A percentile compares a stretch with the other conserved stretches of the same genome.
Conservation (phyloP, 495 filamentous ascomycete species). For the Penicillium parvum region DNA sequence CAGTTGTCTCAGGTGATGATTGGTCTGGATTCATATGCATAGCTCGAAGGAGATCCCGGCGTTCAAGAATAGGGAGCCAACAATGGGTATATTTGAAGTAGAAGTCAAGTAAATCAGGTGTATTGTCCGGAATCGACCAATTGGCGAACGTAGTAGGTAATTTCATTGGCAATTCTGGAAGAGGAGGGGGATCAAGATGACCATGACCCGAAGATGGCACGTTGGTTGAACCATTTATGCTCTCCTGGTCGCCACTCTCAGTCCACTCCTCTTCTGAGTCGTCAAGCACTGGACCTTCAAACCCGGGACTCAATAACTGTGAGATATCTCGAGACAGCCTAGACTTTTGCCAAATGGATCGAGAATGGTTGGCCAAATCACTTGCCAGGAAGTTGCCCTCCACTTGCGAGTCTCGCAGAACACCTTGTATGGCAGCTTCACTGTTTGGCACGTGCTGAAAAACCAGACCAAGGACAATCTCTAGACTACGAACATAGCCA, state of each 20-base stretch:
- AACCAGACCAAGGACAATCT: constrained; percentile 44
- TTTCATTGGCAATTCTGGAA: not conserved
- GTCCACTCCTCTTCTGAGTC: constrained; percentile 12
- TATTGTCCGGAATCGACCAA: constrained; percentile 12
- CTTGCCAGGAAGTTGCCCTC: constrained; percentile 36
- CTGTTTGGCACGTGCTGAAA: constrained; percentile 26
- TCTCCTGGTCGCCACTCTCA: constrained; percentile 6
- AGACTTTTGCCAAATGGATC: constrained; percentile 19
- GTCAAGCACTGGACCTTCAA: constrained; percentile 8
- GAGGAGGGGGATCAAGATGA: not conserved
- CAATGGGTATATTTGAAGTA: constrained; percentile 62
- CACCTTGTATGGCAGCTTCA: constrained; percentile 25
- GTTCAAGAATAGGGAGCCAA: constrained; percentile 64
- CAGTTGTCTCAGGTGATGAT: constrained; percentile 15
- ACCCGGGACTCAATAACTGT: constrained; percentile 9
- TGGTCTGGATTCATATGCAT: constrained; percentile 11
- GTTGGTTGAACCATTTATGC: constrained; percentile 1
- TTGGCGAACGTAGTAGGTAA: not conserved
- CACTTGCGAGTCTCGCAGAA: constrained; percentile 34
- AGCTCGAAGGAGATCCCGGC: constrained; percentile 46
- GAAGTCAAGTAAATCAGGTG: constrained; percentile 47
- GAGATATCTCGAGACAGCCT: constrained; percentile 18
- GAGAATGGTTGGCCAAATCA: constrained; percentile 14
- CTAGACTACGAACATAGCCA: constrained; percentile 60
- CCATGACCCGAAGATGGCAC: not conserved